phyloP scores from a whole-genome alignment of 768 basidiomycete species.

The Stropharia rugosoannulata region DNA sequence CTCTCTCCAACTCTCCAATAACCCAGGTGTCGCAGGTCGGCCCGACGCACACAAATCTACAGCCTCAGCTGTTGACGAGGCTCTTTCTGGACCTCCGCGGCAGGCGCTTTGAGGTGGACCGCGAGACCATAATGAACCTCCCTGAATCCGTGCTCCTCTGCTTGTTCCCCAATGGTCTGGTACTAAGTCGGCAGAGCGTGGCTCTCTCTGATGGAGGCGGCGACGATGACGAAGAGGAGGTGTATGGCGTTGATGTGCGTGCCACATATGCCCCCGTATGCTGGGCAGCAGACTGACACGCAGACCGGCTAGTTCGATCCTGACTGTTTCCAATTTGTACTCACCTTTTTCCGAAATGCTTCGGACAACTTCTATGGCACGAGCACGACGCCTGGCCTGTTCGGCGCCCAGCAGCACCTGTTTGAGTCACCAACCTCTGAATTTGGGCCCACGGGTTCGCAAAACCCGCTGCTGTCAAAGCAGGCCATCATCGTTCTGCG shows the following conservation, averaged over 20 bases:
- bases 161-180: constrained; percentile 96
- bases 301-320: constrained; percentile 80
- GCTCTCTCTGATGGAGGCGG: constrained; percentile 74
- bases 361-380: constrained; percentile 93
- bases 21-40: constrained; percentile 58
- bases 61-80: constrained; percentile 86
- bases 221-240: constrained; percentile 82
- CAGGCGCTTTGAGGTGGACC: constrained; percentile 88
- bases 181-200: constrained; percentile 83
- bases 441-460: constrained; percentile 62
- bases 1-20: constrained; percentile 49
- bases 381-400: constrained; percentile 65
- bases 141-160: constrained; percentile 96
- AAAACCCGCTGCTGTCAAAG: constrained; percentile 92
- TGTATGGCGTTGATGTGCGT: constrained; percentile 96
- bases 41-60: constrained; percentile 68
- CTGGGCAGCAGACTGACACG: constrained; percentile 8
- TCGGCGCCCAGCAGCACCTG: constrained; percentile 77
- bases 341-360: constrained; percentile 87
- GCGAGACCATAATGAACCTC: constrained; percentile 97
- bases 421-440: constrained; percentile 65
- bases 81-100: constrained; percentile 92
- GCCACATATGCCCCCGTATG: not conserved
- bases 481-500: constrained; percentile 98
- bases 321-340: constrained; percentile 91